phyloP scores from a whole-genome alignment of 805 yeast genomes.

The Candida ficus region DNA sequence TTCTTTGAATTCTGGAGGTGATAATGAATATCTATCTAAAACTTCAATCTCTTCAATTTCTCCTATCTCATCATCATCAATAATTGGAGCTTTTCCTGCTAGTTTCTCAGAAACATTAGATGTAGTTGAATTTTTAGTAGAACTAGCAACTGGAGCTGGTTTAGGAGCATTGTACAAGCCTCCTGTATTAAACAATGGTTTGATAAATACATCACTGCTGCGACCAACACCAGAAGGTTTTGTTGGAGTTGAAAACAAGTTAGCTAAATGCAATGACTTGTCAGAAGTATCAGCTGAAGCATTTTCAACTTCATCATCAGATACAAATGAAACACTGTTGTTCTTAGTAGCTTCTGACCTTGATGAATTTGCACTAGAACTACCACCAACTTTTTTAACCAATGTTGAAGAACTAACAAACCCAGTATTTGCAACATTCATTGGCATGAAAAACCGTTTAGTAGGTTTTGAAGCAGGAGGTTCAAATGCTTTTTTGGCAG shows the following conservation, averaged over 20 bases:
- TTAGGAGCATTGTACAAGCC: too few species aligned
- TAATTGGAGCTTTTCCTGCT: too few species aligned
- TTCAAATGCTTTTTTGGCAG: slow-evolving; percentile 12
- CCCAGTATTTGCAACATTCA: slow-evolving; percentile 55
- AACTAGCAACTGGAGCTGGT: neutral
- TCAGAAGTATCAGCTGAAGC: neutral
- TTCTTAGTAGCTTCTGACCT: neutral
- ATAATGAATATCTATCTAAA: slow-evolving; percentile 1
- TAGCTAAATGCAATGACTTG: neutral
- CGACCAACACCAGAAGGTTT: neutral
- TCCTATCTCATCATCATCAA: slow-evolving; percentile 11
- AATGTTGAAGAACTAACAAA: slow-evolving; percentile 48
- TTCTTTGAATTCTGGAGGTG: neutral
- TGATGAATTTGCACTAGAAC: neutral
- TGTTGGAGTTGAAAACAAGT: slow-evolving; percentile 6
- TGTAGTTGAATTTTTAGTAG: neutral
- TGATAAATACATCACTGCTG: neutral
- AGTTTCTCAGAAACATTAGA: too few species aligned
- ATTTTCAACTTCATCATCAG: slow-evolving; percentile 12
- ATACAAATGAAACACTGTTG: slow-evolving; percentile 11
- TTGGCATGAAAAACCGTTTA: slow-evolving; percentile 69
- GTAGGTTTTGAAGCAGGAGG: slow-evolving; percentile 14
- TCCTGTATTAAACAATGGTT: slow-evolving; percentile 4
- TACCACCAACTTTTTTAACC: slow-evolving; percentile 29
- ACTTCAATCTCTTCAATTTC: slow-evolving; percentile 5